phyloP scores from a whole-genome alignment of 75 land plant genomes.

The Picea sitchensis region DNA sequence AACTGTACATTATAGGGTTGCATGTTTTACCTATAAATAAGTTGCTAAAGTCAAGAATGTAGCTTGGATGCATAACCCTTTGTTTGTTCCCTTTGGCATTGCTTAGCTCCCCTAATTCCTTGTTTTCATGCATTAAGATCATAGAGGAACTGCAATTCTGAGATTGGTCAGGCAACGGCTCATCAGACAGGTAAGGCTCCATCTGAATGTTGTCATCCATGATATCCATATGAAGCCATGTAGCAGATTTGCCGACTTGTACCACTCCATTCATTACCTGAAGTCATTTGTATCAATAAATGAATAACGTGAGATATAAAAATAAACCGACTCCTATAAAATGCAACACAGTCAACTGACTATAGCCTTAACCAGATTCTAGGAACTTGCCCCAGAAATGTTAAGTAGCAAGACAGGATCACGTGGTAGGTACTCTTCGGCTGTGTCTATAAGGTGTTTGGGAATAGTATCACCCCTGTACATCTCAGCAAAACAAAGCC shows the following conservation, averaged over 20 bases:
- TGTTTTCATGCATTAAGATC: not conserved
- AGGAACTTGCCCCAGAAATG: slow-evolving; percentile 27
- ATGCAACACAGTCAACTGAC: not conserved
- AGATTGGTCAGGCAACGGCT: slow-evolving; percentile 5
- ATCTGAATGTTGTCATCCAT: slow-evolving; percentile 95
- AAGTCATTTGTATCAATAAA: not conserved
- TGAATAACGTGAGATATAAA: not conserved
- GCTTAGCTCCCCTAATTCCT: not conserved
- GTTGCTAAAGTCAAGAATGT: slow-evolving; percentile 92
- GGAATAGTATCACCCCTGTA: slow-evolving; percentile 76
- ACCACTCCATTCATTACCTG: slow-evolving; percentile 45
- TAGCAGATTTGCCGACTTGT: slow-evolving; percentile 34
- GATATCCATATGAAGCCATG: slow-evolving; percentile 93
- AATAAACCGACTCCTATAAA: not conserved
- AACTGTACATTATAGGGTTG: not conserved
- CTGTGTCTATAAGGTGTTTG: slow-evolving; percentile 47
- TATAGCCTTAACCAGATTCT: not conserved
- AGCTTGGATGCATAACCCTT: slow-evolving; percentile 44
- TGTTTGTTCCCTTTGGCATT: not conserved
- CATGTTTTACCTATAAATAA: slow-evolving; percentile 63
- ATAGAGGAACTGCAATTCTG: not conserved
- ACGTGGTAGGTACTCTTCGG: slow-evolving; percentile 73
- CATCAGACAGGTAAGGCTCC: slow-evolving; percentile 27
- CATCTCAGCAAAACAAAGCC: slow-evolving; percentile 10
- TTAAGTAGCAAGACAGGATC: slow-evolving; percentile 51